Evolutionary conservation across 2,329 filamentous ascomycete species (phyloP), one percentile per base, ranked within the genome.

Genomic region (Aspergillus amoenus): DNA sequence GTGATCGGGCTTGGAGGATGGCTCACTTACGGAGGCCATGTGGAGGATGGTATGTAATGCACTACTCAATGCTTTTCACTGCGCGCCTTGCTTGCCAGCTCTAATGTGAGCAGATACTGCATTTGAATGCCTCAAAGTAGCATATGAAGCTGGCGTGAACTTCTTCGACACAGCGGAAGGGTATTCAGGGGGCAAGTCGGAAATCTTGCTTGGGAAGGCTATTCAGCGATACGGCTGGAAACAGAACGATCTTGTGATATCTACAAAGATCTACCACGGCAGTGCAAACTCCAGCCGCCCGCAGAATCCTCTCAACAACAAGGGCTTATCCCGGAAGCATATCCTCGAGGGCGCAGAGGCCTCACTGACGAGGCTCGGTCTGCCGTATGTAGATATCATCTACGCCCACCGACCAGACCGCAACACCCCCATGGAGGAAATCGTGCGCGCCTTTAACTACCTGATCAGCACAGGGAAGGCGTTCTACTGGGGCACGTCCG

Each of bases 401-500:
- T 89, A 87, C 69, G 86, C 87, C 21, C 88, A 90, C 74, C 81
- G 87, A 9, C 85, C 87, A 1, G 88, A 90, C 68, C 80, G 84
- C 13, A 76, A 72, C 44, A 89, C 87, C 0, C 87, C 87, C 1
- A 89, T 90, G 75, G 86, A 89, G 71, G 87, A 90, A 76, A 87
- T 82, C 0, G 86, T 90, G 40, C 83, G 87, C 41, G 86, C 86
- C 43, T 89, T 90, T 76, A 89, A 89, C 77, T 79, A 88, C 70
- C 74, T 90, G 34, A 89, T 91, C 70, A 79, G 86, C 68, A 80
- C 79, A 0, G 88, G 88, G 54, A 85, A 88, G 75, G 84, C 84
- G 3, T 84, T 90, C 62, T 89, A 89, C 78, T 89, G 86, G 86
- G 87, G 85, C 49, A 89, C 86, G 0, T 88, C 84, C 1, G 85